phyloP scores from a whole-genome alignment of 345 rosid genomes.

The Theobroma cacao region DNA sequence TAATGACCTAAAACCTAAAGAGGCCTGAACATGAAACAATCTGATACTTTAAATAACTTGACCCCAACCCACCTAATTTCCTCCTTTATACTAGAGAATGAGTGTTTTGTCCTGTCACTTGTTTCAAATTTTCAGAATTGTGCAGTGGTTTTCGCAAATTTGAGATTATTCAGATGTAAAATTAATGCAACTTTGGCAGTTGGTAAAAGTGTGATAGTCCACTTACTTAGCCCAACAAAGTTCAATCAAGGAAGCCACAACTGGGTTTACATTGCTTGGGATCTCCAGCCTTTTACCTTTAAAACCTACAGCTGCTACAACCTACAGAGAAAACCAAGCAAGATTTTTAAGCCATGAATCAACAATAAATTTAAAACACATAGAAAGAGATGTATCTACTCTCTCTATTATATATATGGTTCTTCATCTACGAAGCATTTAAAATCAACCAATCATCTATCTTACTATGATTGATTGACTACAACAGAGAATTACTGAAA shows the following conservation, averaged over 20 bases:
- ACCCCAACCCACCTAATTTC: background rate
- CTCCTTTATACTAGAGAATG: background rate
- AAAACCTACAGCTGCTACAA: slow-evolving; percentile 51
- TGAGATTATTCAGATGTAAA: background rate
- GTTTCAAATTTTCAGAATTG: background rate
- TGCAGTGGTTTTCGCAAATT: background rate
- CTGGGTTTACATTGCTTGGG: slow-evolving; percentile 39
- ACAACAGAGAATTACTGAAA: background rate
- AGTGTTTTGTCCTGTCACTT: background rate
- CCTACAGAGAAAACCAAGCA: slow-evolving; percentile 28
- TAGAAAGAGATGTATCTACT: background rate
- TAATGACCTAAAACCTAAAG: background rate
- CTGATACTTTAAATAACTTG: background rate
- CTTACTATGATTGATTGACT: background rate
- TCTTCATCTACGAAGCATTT: background rate
- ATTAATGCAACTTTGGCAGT: background rate
- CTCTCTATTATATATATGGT: background rate
- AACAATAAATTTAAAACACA: background rate
- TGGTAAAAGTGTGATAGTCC: background rate
- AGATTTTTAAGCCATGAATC: background rate
- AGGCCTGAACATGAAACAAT: background rate
- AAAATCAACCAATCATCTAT: background rate
- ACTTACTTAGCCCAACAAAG: slow-evolving; percentile 52
- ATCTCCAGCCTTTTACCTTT: slow-evolving; percentile 51
- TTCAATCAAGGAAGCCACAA: slow-evolving; percentile 38